Evolutionary conservation across 768 basidiomycete species (phyloP).

Genomic region (Cantharellus cinnabarinus): DNA sequence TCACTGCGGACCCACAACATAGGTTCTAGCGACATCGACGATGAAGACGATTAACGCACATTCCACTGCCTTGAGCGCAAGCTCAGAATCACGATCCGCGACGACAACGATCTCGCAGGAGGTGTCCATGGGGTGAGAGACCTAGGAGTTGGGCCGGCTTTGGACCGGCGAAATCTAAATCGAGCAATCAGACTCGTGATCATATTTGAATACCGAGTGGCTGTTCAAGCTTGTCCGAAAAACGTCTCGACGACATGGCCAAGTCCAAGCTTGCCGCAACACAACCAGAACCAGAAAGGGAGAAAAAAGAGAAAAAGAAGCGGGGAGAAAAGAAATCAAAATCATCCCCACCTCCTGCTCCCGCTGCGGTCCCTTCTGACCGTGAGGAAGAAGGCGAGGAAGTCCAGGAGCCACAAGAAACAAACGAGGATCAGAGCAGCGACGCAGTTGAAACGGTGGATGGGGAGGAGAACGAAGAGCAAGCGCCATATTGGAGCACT

Average conservation of each 20-base stretch:
- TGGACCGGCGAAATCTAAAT: too few species aligned
- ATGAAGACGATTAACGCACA: too few species aligned
- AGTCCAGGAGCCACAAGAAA: slow-evolving; percentile 15
- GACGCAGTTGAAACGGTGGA: slow-evolving; percentile 2
- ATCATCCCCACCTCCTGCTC: neutral
- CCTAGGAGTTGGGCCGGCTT: too few species aligned
- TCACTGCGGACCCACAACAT: neutral
- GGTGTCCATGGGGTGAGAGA: too few species aligned
- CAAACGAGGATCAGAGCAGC: too few species aligned
- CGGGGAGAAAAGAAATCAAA: neutral
- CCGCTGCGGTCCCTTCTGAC: neutral
- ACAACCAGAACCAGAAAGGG: too few species aligned
- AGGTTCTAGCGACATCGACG: neutral
- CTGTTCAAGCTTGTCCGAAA: too few species aligned
- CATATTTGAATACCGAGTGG: too few species aligned
- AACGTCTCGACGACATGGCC: too few species aligned
- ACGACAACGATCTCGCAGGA: too few species aligned
- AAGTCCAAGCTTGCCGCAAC: too few species aligned
- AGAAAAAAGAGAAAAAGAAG: neutral
- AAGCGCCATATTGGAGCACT: neutral
- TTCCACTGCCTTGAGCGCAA: neutral
- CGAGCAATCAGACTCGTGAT: too few species aligned
- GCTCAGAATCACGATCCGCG: neutral
- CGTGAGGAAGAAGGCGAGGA: slow-evolving; percentile 9
- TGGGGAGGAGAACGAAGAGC: slow-evolving; percentile 14